Base-by-base conservation (phyloP, 2,329 filamentous ascomycete species). In the Colletotrichum simmondsii region DNA sequence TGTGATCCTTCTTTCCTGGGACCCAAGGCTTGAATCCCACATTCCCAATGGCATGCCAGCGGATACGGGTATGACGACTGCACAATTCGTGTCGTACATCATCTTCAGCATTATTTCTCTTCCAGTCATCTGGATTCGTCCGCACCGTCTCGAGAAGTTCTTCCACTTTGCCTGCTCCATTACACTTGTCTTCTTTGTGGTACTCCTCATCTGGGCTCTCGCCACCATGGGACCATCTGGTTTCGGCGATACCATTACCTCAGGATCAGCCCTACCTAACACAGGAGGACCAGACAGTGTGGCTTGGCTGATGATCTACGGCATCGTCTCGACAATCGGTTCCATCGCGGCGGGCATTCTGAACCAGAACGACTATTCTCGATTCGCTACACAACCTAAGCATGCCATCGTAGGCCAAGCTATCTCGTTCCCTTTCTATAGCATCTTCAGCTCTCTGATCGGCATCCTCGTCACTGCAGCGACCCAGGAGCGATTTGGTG, bases 1-100 rank as follows among this genome's bases (percentile, higher is more conserved):
- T 63, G 79, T 87, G 57, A 84, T 85, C 63, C 79, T 87, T 5
- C 81, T 84, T 12, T 84, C 86, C 2, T 84, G 85, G 77, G 84
- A 84, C 75, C 85, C 85, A 12, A 79, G 79, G 8, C 79, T 86
- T 42, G 84, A 86, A 66, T 61, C 80, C 0, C 83, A 83, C 72
- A 81, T 87, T 56, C 82, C 80, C 16, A 86, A 86, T 75, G 79
- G 77, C 52, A 83, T 87, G 61, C 81, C 85, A 5, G 76, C 74
- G 1, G 78, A 78, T 24, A 85, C 83, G 1, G 83, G 83, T 28
- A 85, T 85, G 80, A 87, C 84, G 7, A 84, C 83, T 0, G 84
- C 84, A 0, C 79, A 82, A 2, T 86, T 87, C 63, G 77, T 86
- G 11, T 78, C 80, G 12, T 87, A 86, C 74, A 79, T 86, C 24